A percentile compares a stretch with the other conserved stretches of the same genome.
Evolutionary conservation across 2,329 filamentous ascomycete species (phyloP).

Genomic region (Fonsecaea pedrosoi): DNA sequence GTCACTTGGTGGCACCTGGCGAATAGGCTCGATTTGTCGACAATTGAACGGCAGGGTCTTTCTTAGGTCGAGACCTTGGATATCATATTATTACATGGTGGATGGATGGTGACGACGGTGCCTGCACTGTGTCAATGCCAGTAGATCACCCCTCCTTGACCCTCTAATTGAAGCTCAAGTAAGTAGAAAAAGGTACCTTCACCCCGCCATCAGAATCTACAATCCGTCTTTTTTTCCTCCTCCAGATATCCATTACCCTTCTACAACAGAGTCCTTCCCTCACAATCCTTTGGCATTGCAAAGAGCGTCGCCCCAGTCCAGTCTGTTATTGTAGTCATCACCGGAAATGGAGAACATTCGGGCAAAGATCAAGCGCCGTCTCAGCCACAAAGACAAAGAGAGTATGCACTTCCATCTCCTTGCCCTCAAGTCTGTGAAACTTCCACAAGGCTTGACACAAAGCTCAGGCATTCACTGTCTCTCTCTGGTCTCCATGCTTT

Average conservation of each 20-base stretch:
- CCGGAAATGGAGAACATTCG: slow-evolving; percentile 34
- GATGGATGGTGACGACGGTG: background rate
- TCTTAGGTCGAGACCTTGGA: slow-evolving; percentile 1
- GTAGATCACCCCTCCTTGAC: slow-evolving; percentile 7
- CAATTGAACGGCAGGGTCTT: background rate
- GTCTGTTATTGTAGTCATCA: background rate
- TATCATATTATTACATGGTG: background rate
- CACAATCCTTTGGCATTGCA: background rate
- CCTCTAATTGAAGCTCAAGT: background rate
- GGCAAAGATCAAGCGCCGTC: slow-evolving; percentile 38
- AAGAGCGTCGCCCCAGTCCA: background rate
- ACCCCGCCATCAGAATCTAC: slow-evolving; percentile 10
- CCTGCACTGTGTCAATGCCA: background rate
- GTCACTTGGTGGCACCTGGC: background rate
- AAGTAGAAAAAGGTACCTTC: slow-evolving; percentile 7
- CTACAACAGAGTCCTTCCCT: background rate
- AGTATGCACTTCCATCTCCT: slow-evolving; percentile 27
- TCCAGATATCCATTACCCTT: slow-evolving; percentile 1
- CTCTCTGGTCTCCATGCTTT: background rate
- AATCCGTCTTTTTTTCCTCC: background rate
- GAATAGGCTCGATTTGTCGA: slow-evolving; percentile 3
- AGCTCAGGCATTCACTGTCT: background rate
- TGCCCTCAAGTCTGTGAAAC: background rate
- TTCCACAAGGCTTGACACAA: background rate
- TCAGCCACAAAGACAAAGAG: slow-evolving; percentile 39